phyloP scores from a whole-genome alignment of 257 asterid species.

The Nicotiana attenuata region DNA sequence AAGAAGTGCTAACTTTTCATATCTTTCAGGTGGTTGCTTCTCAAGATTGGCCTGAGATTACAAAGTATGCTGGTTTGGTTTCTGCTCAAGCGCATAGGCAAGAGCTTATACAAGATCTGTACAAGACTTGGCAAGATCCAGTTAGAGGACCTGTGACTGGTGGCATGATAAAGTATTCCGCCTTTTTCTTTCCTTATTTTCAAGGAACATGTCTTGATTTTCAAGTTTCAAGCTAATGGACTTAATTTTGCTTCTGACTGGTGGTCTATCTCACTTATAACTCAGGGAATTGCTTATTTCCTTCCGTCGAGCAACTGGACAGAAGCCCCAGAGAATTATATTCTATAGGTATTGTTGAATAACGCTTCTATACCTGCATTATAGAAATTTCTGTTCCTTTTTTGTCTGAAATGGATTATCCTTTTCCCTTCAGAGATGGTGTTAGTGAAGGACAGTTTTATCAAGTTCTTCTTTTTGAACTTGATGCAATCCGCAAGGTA shows the following conservation, averaged over 20 bases:
- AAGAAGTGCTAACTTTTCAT: conserved; percentile 12
- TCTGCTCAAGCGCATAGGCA: conserved; percentile 97
- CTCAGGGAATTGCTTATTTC: conserved; percentile 84
- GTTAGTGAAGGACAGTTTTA: conserved; percentile 98
- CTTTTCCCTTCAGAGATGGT: conserved; percentile 63
- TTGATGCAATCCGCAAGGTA: conserved; percentile 95
- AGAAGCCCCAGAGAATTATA: conserved; percentile 78
- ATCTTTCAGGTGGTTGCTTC: conserved; percentile 91
- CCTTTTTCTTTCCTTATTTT: background rate
- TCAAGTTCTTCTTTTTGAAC: conserved; percentile 88
- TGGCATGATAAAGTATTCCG: conserved; percentile 86
- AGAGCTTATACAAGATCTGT: conserved; percentile 86
- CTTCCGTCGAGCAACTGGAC: conserved; percentile 85
- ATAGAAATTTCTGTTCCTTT: background rate
- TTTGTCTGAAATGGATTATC: background rate
- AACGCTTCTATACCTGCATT: background rate
- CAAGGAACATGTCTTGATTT: background rate
- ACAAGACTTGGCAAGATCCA: conserved; percentile 87
- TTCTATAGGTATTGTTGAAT: conserved; percentile 60
- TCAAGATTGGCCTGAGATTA: conserved; percentile 97
- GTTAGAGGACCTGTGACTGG: conserved; percentile 71
- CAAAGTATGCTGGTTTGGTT: conserved; percentile 94
- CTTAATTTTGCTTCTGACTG: background rate
- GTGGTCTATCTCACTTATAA: background rate
- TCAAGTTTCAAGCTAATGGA: background rate